Conservation (phyloP, 352 stramenopile genomes). For the Phytophthora pluvialis region DNA sequence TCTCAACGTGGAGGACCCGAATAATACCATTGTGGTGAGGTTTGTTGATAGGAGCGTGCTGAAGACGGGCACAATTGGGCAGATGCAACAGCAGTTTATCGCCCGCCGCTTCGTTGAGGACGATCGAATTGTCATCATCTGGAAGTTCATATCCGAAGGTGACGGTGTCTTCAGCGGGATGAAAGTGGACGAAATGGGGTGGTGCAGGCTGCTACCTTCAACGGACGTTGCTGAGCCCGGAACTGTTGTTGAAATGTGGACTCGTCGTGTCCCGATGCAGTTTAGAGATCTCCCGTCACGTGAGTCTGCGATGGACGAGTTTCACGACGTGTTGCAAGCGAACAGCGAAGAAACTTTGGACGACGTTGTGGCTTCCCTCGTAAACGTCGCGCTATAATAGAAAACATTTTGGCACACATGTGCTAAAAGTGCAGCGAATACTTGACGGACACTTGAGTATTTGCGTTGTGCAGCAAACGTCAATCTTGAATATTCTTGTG, state of each 20-base stretch:
- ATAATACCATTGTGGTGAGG: neutral
- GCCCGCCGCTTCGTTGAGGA: neutral
- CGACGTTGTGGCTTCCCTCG: neutral
- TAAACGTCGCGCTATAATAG: no score
- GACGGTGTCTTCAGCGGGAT: neutral
- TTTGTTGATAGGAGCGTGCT: neutral
- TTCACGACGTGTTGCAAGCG: neutral
- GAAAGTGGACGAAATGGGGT: constrained; percentile 44
- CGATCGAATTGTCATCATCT: constrained; percentile 38
- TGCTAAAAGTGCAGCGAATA: no score
- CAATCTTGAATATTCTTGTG: no score
- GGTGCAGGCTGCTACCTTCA: constrained; percentile 8
- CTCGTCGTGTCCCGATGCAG: neutral
- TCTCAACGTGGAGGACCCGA: neutral
- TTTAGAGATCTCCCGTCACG: neutral
- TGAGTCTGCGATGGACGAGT: neutral
- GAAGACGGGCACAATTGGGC: neutral
- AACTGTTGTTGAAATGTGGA: constrained; percentile 1
- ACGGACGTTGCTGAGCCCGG: neutral
- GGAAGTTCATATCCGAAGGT: constrained; percentile 7
- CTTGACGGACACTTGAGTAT: no score
- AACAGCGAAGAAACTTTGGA: neutral
- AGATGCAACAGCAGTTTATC: neutral
- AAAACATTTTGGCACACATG: no score
- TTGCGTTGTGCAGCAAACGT: no score